These are phyloP conservation scores for Closterium sp. DNA, from an alignment of 139 green algal species.

Conservation along the genomic window DNA sequence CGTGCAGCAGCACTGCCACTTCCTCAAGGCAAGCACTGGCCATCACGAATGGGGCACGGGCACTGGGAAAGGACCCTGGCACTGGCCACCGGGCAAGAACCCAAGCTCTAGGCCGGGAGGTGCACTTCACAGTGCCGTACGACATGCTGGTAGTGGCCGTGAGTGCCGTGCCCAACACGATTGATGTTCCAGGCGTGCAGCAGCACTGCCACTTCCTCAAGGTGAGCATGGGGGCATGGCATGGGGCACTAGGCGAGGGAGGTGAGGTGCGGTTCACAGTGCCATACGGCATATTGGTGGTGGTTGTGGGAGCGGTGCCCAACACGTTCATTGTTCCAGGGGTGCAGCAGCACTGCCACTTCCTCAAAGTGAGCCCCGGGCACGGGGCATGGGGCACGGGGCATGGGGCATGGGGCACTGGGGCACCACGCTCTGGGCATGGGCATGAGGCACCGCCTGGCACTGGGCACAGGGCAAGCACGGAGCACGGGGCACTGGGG, in stretches of 20 bases:
- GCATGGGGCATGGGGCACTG: too few species aligned
- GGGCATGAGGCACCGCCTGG: neutral
- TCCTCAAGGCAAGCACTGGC: slow-evolving; percentile 85
- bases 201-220: slow-evolving; percentile 85
- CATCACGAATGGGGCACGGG: too few species aligned
- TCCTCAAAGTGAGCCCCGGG: too few species aligned
- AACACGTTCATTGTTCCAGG: slow-evolving; percentile 75
- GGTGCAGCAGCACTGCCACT: slow-evolving; percentile 74
- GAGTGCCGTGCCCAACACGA: slow-evolving; percentile 74
- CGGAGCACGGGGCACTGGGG: neutral
- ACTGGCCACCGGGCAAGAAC: too few species aligned
- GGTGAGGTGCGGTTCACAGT: slow-evolving; percentile 60
- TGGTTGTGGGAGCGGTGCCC: slow-evolving; percentile 72
- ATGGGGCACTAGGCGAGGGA: too few species aligned
- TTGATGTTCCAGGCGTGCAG: slow-evolving; percentile 70
- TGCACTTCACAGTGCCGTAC: slow-evolving; percentile 67
- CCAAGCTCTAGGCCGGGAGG: too few species aligned
- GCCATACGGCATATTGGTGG: slow-evolving; percentile 73
- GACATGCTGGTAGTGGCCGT: slow-evolving; percentile 73
- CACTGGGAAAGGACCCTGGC: too few species aligned
- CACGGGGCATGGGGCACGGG: too few species aligned
- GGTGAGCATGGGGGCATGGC: too few species aligned
- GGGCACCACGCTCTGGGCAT: too few species aligned
- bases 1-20: slow-evolving; percentile 74
- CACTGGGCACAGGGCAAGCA: neutral